Conservation (phyloP, 805 yeast species). For the Wickerhamomyces alni region DNA sequence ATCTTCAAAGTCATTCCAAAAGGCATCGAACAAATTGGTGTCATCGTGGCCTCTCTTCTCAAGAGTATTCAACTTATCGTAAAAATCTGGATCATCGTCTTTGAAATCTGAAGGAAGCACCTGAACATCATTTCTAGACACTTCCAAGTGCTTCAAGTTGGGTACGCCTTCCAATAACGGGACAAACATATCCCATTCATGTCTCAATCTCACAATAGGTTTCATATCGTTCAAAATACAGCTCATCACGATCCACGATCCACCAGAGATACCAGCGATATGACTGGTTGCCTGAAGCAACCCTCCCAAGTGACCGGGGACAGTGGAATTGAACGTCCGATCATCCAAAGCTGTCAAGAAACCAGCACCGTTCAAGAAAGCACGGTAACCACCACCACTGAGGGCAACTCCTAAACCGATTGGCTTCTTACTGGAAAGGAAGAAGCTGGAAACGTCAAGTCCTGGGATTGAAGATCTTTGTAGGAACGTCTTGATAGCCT, state of each 20-base stretch:
- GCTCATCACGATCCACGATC: conserved; percentile 61
- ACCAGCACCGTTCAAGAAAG: conserved; percentile 85
- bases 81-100: conserved; percentile 19
- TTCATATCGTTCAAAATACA: conserved; percentile 32
- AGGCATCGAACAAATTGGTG: conserved; percentile 9
- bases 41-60: conserved; percentile 8
- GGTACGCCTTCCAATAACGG: conserved; percentile 55
- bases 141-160: conserved; percentile 37
- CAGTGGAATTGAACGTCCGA: conserved; percentile 51
- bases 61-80: conserved; percentile 15
- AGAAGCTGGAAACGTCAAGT: conserved; percentile 24
- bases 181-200: conserved; percentile 37
- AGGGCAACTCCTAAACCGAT: conserved; percentile 52
- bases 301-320: conserved; percentile 61
- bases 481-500: conserved; percentile 26
- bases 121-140: conserved; percentile 22
- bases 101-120: conserved; percentile 17
- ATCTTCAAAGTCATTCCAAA: conserved; percentile 7
- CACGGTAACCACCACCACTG: conserved; percentile 89
- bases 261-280: conserved; percentile 76
- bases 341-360: conserved; percentile 73
- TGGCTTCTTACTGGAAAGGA: conserved; percentile 20
- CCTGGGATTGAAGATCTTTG: conserved; percentile 27
- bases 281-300: conserved; percentile 66
- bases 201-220: conserved; percentile 29